phyloP scores from a whole-genome alignment of 1,284 basidiomycete genomes.

The Xerocomus minutiporus region DNA sequence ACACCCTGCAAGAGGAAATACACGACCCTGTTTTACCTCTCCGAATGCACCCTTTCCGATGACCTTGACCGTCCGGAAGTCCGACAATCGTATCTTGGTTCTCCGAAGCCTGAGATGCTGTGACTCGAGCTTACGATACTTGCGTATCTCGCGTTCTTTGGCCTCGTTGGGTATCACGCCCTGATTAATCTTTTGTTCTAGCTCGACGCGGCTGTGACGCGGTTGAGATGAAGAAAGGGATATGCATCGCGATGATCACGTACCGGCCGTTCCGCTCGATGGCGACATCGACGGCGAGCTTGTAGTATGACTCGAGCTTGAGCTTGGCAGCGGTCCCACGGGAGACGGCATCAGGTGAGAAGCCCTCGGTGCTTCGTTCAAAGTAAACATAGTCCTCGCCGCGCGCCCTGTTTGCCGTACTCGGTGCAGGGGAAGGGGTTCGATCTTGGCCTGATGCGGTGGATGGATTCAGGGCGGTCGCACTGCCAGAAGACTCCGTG shows the following conservation, averaged over 20 bases:
- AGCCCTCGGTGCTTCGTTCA: constrained; percentile 78
- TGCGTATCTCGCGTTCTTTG: constrained; percentile 87
- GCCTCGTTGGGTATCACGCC: constrained; percentile 72
- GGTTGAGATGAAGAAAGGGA: constrained; percentile 6
- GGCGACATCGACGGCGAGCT: constrained; percentile 85
- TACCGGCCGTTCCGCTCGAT: constrained; percentile 67
- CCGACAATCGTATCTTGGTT: constrained; percentile 88
- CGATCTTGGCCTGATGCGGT: constrained; percentile 23
- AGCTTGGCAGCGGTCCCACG: constrained; percentile 94
- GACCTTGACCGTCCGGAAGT: constrained; percentile 97
- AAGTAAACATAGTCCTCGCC: constrained; percentile 89
- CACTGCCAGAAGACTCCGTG: constrained; percentile 22
- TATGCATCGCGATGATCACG: constrained; percentile 7
- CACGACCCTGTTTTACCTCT: constrained; percentile 54
- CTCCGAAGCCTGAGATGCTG: constrained; percentile 87
- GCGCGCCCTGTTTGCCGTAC: constrained; percentile 28
- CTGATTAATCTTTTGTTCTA: constrained; percentile 86
- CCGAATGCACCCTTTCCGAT: constrained; percentile 99
- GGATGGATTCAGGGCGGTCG: constrained; percentile 16
- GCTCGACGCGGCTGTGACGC: constrained; percentile 73
- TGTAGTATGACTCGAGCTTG: constrained; percentile 97
- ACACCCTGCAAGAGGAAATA: not conserved
- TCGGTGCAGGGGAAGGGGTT: constrained; percentile 29
- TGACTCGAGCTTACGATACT: constrained; percentile 88
- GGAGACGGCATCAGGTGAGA: constrained; percentile 85